Conservation (phyloP, 2,329 filamentous ascomycete species). For the Cladophialophora bantiana region DNA sequence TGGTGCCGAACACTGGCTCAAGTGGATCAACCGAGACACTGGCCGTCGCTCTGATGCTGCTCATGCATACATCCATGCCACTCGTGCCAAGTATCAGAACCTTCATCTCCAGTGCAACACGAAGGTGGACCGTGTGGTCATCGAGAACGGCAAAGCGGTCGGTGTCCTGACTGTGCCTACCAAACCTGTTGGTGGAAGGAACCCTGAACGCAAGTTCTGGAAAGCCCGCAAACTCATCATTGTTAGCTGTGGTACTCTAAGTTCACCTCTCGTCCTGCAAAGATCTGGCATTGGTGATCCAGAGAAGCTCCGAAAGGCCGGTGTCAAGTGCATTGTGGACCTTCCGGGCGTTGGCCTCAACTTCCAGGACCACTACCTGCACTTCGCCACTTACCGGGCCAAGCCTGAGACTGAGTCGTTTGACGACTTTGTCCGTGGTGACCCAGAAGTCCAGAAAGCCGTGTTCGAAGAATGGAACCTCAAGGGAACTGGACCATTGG, state of each 20-base stretch:
- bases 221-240: constrained; percentile 76
- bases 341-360: constrained; percentile 77
- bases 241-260: constrained; percentile 74
- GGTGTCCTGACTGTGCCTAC: constrained; percentile 74
- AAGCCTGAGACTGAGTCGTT: constrained; percentile 80
- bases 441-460: constrained; percentile 73
- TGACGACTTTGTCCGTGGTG: constrained; percentile 79
- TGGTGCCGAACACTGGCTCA: constrained; percentile 82
- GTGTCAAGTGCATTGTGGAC: constrained; percentile 73
- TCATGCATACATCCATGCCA: constrained; percentile 79
- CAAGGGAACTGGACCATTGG: constrained; percentile 77
- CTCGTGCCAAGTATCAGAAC: constrained; percentile 72
- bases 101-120: constrained; percentile 76
- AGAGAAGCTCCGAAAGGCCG: constrained; percentile 71
- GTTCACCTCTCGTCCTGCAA: constrained; percentile 77
- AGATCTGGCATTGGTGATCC: constrained; percentile 76
- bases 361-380: constrained; percentile 79
- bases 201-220: constrained; percentile 58
- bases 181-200: constrained; percentile 68
- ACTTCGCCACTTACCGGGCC: constrained; percentile 73
- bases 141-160: constrained; percentile 74
- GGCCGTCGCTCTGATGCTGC: constrained; percentile 78
- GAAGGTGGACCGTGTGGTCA: constrained; percentile 78
- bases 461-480: constrained; percentile 80
- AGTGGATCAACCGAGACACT: constrained; percentile 76